These are phyloP conservation scores for Physcomitrellopsis africana DNA, from an alignment of 225 moss, liverwort and hornwort species.

Conservation along the genomic window DNA sequence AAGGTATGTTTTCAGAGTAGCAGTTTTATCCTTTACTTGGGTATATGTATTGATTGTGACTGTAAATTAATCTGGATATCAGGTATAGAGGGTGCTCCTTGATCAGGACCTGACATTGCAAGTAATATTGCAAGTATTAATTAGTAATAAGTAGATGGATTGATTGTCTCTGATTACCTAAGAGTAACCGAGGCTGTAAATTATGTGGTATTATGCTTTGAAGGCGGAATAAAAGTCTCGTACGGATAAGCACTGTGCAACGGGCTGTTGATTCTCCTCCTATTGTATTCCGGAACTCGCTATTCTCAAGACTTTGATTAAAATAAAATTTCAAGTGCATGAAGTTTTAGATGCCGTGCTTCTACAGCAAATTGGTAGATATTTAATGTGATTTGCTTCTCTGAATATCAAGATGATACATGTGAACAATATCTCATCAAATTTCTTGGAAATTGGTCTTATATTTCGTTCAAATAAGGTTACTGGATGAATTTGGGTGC, in stretches of 20 bases:
- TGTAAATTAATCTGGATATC: constrained; percentile 48
- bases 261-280: constrained; percentile 5
- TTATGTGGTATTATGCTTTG: constrained; percentile 38
- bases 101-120: constrained; percentile 25
- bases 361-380: neutral
- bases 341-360: neutral
- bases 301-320: constrained; percentile 22
- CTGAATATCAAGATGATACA: neutral
- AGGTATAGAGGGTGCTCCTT: constrained; percentile 40
- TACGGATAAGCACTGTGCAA: constrained; percentile 33
- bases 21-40: constrained; percentile 30
- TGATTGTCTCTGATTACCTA: constrained; percentile 38
- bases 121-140: constrained; percentile 29
- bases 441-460: neutral
- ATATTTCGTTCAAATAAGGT: neutral
- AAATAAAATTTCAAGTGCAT: constrained; percentile 6
- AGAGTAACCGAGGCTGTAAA: constrained; percentile 44
- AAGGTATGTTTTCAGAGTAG: constrained; percentile 48
- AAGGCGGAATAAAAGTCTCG: constrained; percentile 29
- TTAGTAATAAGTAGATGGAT: constrained; percentile 44
- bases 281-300: constrained; percentile 18
- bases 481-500: too few species aligned
- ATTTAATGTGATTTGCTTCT: neutral
- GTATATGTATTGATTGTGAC: constrained; percentile 38
- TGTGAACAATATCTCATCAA: neutral